phyloP scores from a whole-genome alignment of 1,284 basidiomycete species.

The Ceratobasidium sp. region DNA sequence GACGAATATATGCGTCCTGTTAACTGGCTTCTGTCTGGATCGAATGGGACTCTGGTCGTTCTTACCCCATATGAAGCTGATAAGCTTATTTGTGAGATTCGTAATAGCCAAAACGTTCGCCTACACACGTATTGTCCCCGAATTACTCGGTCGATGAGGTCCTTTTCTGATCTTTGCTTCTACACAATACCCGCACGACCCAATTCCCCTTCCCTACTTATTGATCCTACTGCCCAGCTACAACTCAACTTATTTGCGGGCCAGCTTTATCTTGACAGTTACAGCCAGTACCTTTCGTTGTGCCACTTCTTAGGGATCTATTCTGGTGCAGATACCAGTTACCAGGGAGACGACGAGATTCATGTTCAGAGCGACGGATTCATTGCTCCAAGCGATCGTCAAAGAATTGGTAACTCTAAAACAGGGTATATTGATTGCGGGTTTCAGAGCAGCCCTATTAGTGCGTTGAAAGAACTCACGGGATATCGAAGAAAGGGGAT shows the following conservation, averaged over 20 bases:
- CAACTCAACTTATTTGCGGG: conserved; percentile 42
- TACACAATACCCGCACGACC: conserved; percentile 15
- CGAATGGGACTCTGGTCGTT: conserved; percentile 57
- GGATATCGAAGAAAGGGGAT: conserved; percentile 32
- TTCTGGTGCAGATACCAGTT: background rate
- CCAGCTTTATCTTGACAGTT: conserved; percentile 33
- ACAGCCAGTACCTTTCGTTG: conserved; percentile 22
- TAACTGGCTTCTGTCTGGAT: conserved; percentile 64
- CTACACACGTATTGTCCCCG: conserved; percentile 41
- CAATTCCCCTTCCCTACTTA: background rate
- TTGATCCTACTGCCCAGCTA: background rate
- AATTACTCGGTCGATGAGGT: conserved; percentile 27
- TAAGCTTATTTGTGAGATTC: conserved; percentile 57
- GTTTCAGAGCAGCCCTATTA: conserved; percentile 21
- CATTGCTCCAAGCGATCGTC: background rate
- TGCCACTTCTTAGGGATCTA: conserved; percentile 35
- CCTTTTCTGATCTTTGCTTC: conserved; percentile 45
- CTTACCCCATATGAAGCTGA: conserved; percentile 66
- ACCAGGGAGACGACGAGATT: background rate
- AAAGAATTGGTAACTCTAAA: background rate
- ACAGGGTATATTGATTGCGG: conserved; percentile 4
- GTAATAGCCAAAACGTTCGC: conserved; percentile 10
- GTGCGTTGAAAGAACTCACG: background rate
- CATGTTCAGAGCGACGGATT: conserved; percentile 28
- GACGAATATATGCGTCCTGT: conserved; percentile 41